Evolutionary conservation across 129 eudicot genomes (phyloP), one percentile per base, ranked within the genome.

Genomic region (Erigeron canadensis): DNA sequence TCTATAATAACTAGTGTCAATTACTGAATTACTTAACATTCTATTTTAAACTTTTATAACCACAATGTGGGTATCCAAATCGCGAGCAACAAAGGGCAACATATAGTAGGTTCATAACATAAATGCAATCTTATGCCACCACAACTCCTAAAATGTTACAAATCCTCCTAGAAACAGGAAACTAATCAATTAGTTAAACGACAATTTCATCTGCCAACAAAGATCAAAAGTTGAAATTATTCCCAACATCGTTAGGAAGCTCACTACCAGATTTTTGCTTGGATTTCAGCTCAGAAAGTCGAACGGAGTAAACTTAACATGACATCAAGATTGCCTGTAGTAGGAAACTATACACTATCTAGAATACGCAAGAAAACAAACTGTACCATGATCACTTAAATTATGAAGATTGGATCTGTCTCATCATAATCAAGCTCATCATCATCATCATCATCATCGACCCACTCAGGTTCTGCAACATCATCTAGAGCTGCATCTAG

Each of bases 401-500:
- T 70, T 22, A 64, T 42, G 44, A 63, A 48, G 22, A 55, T 47
- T 3, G 59, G 57, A 63, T 77, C 81, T 10, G 22, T 34, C 76
- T 70, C 65, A 40, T 74, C 70, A 48, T 61, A 62, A 1, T 42
- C 63, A 34, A 67, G 74, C 69, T 46, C 19, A 16, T 76, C 70
- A 57, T 57, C n/a, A n/a, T n/a, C n/a, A n/a, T n/a, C n/a, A n/a
- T n/a, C 65, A 48, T 48, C 55, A 22, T 28, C 73, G 8, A 63
- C 44, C 81, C 81, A 78, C 18, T 63, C 77, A 28, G 39, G 70
- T 39, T 53, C 65, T n/a, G 13, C 38, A 23, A 45, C 65, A 23
- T 44, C 81, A 51, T 42, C 7, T 21, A n/a, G 22, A 19, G 63
- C 56, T 19, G 37, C 71, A 61, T 81, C 78, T 41, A 76, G 16